These are phyloP conservation scores for Exophiala spinifera DNA, from an alignment of 2,329 filamentous ascomycete species.

Conservation along the genomic window DNA sequence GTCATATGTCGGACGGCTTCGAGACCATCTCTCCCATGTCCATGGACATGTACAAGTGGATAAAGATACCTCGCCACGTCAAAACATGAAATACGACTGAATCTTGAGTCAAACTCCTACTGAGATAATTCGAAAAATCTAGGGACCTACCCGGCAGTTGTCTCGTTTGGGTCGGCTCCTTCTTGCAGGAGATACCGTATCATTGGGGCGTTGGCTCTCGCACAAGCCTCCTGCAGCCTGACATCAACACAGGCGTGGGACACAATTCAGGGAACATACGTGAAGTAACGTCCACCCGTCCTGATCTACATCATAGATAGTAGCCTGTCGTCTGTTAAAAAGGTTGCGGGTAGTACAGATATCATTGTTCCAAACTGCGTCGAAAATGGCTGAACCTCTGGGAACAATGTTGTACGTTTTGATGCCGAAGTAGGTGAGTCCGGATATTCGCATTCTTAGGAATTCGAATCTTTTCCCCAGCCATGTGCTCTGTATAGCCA, in stretches of 20 bases:
- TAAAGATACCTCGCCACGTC: not conserved
- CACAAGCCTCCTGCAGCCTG: not conserved
- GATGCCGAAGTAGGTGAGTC: not conserved
- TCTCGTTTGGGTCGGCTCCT: slow-evolving; percentile 6
- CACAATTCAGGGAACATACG: not conserved
- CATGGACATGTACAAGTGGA: no score
- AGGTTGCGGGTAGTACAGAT: not conserved
- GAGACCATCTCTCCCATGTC: no score
- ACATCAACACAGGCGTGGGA: not conserved
- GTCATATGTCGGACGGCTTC: no score
- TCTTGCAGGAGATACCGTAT: slow-evolving; percentile 3
- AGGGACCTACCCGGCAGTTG: not conserved
- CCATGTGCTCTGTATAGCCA: slow-evolving; percentile 7
- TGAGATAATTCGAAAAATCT: not conserved
- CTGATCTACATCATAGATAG: slow-evolving; percentile 3
- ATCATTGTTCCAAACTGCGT: not conserved
- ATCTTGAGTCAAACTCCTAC: not conserved
- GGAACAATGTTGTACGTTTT: slow-evolving; percentile 1
- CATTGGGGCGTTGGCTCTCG: not conserved
- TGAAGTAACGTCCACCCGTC: not conserved
- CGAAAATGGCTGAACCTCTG: not conserved
- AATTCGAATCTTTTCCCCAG: slow-evolving; percentile 6
- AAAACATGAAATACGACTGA: not conserved
- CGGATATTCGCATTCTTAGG: not conserved
- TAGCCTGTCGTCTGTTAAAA: slow-evolving; percentile 1